phyloP scores from a whole-genome alignment of 441 rosid genomes.

The Populus hybrid region DNA sequence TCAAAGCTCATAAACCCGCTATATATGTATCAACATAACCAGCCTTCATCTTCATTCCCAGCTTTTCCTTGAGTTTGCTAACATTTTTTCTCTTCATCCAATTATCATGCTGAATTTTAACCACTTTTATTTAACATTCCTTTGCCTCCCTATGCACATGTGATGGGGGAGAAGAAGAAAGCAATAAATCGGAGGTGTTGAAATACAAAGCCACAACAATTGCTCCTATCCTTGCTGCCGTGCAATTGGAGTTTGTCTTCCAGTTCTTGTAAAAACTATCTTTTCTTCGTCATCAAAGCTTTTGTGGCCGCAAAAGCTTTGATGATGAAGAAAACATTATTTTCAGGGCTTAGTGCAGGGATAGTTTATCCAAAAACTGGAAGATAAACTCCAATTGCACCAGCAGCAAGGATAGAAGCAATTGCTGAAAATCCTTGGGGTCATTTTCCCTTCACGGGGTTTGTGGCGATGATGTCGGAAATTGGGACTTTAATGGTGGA shows the following conservation, averaged over 20 bases:
- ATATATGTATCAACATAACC: too few relatives aligned
- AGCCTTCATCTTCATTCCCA: too few relatives aligned
- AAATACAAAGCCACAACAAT: conserved; percentile 49
- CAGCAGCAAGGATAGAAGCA: too few relatives aligned
- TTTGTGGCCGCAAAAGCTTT: conserved; percentile 41
- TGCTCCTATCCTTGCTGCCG: conserved; percentile 48
- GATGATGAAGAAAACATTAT: too few relatives aligned
- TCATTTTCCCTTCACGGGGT: conserved; percentile 55
- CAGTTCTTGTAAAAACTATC: conserved; percentile 35
- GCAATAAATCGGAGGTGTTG: conserved; percentile 28
- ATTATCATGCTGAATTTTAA: too few relatives aligned
- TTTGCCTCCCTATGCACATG: conserved; percentile 12
- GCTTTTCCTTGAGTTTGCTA: too few relatives aligned
- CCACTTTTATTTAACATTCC: neutral
- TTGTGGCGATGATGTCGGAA: conserved; percentile 54
- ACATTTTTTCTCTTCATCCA: too few relatives aligned
- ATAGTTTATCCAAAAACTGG: too few relatives aligned
- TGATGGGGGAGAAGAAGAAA: neutral
- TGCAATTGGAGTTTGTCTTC: conserved; percentile 46
- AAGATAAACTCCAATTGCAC: neutral
- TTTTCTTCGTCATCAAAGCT: conserved; percentile 53
- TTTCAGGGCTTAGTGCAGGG: conserved; percentile 21
- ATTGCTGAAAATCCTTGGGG: conserved; percentile 39
- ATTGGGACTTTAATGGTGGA: conserved; percentile 48
- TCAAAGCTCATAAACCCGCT: too few relatives aligned